Evolutionary conservation across 1,284 basidiomycete genomes (phyloP).

Genomic region (Cystobasidium slooffiae): DNA sequence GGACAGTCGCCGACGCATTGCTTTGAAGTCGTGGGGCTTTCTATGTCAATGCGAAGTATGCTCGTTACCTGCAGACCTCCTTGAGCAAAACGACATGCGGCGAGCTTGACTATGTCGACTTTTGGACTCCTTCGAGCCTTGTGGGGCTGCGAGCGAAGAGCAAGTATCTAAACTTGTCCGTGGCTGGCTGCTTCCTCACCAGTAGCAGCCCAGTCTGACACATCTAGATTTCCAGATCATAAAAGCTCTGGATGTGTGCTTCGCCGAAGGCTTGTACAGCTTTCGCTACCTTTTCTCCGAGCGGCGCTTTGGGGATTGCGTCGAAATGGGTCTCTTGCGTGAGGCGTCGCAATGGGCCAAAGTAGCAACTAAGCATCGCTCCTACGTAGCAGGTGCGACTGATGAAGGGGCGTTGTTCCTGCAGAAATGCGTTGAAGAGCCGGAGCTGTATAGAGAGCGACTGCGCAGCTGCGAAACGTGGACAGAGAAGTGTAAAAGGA

Average conservation of each 20-base stretch:
- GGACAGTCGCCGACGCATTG: not conserved
- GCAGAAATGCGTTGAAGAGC: not conserved
- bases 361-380: slow-evolving; percentile 8
- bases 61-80: not conserved
- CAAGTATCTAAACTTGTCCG: not conserved
- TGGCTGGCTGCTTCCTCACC: too few species aligned
- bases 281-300: not conserved
- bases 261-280: slow-evolving; percentile 14
- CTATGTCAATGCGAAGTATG: slow-evolving; percentile 21
- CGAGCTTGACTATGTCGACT: not conserved
- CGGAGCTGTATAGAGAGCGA: too few species aligned
- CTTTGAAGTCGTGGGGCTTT: not conserved
- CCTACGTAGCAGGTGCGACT: not conserved
- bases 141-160: not conserved
- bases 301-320: not conserved
- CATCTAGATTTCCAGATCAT: not conserved
- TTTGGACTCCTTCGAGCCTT: not conserved
- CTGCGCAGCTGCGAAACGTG: too few species aligned
- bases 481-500: too few species aligned
- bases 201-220: not conserved
- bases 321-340: not conserved
- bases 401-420: not conserved
- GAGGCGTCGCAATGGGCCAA: slow-evolving; percentile 9
- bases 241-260: slow-evolving; percentile 2
- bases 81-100: not conserved